Evolutionary conservation across 495 filamentous ascomycete genomes (phyloP), one percentile per base, ranked within the genome.

Genomic region (Talaromyces thailandensis): DNA sequence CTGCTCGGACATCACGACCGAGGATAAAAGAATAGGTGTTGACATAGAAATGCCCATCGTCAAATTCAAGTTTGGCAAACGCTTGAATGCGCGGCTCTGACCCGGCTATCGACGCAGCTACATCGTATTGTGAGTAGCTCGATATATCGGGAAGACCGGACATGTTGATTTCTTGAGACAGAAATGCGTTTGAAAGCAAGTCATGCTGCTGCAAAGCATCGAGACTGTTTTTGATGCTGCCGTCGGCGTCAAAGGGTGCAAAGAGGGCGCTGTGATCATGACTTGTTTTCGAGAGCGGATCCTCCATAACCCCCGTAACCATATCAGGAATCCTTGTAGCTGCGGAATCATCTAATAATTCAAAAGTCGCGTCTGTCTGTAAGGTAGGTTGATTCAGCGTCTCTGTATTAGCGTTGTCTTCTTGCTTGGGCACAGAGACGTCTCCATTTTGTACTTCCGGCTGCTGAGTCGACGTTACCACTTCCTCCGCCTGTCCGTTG

Each of bases 11-110:
- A 73, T 90, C 85, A 64, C 88, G 84, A 53, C 88, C 88, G 24
- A 91, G 75, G 21, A 83, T 81, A 26, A 90, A 80, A 1, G 79
- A 79, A 65, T 85, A 84, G 9, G 86, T 88, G 58, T 83, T 88
- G 77, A 88, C 84, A 68, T 88, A 89, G 68, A 87, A 91, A 67
- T 86, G 80, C 14, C 86, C 86, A 73, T 91, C 88, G 37, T 82
- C 77, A 69, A 91, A 89, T 65, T 84, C 81, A 28, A 91, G 77
- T 70, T 87, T 89, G 32, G 87, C 88, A 73, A 84, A 90, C 28
- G 84, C 87, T 67, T 81, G 76, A 50, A 83, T 82, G 51, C 74
- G 73, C 56, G 78, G 78, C 62, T 81, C 79, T 3, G 79, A 81
- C 2, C 77, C 78, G 14, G 73, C 67, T 21, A 73, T 63, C 12